These are phyloP conservation scores for Jaenimonas drosophilae DNA, from an alignment of 208 protist species.

Conservation along the genomic window DNA sequence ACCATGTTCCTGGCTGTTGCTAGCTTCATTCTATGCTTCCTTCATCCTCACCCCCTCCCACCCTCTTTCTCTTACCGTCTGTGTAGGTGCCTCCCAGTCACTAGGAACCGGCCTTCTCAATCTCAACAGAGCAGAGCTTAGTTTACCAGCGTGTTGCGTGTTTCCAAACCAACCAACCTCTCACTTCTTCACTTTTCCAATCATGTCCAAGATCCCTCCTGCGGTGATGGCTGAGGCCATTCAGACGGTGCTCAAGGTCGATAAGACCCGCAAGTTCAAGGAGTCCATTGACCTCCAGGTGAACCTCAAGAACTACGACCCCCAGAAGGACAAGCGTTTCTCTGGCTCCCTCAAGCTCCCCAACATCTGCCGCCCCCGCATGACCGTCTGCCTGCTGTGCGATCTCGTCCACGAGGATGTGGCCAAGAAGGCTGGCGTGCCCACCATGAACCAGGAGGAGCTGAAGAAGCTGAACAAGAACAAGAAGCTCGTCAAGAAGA, in stretches of 20 bases:
- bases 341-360: conserved; percentile 94
- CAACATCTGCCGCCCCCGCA: conserved; percentile 88
- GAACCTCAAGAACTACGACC: conserved; percentile 99
- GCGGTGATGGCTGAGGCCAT: conserved; percentile 75
- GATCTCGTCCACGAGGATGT: conserved; percentile 95
- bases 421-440: conserved; percentile 86
- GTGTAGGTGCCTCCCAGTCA: background rate
- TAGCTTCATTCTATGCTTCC: background rate
- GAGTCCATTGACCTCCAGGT: conserved; percentile 99
- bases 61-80: background rate
- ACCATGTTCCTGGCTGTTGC: background rate
- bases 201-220: conserved; percentile 87
- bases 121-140: conserved; percentile 19
- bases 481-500: conserved; percentile 99
- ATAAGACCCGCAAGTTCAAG: conserved; percentile 93
- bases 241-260: conserved; percentile 55
- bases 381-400: conserved; percentile 96
- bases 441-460: conserved; percentile 95
- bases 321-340: conserved; percentile 99
- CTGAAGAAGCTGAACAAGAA: conserved; percentile 99
- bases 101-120: background rate
- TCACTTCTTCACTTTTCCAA: conserved; percentile 1
- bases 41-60: conserved; percentile 1
- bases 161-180: background rate
- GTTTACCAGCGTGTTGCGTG: conserved; percentile 7